Evolutionary conservation across 1,139 yeast species (phyloP).

Genomic region (Waltiozyma solani): DNA sequence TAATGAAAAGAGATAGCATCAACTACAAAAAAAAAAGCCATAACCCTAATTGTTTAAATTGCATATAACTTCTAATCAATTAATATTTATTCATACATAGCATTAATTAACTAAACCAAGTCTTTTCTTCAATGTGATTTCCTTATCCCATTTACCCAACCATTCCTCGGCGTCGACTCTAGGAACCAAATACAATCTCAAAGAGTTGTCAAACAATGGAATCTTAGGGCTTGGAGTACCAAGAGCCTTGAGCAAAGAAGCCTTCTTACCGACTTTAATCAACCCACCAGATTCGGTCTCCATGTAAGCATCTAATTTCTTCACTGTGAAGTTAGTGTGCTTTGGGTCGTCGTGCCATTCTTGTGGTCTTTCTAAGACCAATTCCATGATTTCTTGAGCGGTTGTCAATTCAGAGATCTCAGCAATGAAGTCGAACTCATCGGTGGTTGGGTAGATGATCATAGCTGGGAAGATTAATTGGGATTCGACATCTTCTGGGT

Average conservation of each 20-base stretch:
- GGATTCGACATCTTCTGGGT: slow-evolving; percentile 64
- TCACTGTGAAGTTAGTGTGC: slow-evolving; percentile 48
- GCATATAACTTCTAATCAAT: neutral
- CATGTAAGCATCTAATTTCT: slow-evolving; percentile 62
- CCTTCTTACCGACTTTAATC: slow-evolving; percentile 75
- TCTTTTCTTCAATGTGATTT: slow-evolving; percentile 46
- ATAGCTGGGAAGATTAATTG: slow-evolving; percentile 74
- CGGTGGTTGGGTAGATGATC: slow-evolving; percentile 73
- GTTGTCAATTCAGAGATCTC: slow-evolving; percentile 64
- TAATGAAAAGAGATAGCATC: slow-evolving; percentile 35
- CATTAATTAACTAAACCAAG: slow-evolving; percentile 1
- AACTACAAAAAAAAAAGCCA: slow-evolving; percentile 35
- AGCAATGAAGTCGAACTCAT: slow-evolving; percentile 76
- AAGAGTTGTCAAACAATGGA: slow-evolving; percentile 70
- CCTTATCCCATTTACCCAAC: slow-evolving; percentile 61
- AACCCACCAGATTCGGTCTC: slow-evolving; percentile 82
- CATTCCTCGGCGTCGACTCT: slow-evolving; percentile 55
- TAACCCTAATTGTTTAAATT: too few species aligned
- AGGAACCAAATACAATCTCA: slow-evolving; percentile 75
- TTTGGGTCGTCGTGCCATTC: slow-evolving; percentile 63
- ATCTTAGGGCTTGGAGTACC: slow-evolving; percentile 53
- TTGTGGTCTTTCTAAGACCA: slow-evolving; percentile 53
- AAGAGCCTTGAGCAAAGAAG: slow-evolving; percentile 53
- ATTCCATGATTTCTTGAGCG: slow-evolving; percentile 44
- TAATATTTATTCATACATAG: neutral